phyloP scores from a whole-genome alignment of 441 rosid species.

The Corymbia citriodora region DNA sequence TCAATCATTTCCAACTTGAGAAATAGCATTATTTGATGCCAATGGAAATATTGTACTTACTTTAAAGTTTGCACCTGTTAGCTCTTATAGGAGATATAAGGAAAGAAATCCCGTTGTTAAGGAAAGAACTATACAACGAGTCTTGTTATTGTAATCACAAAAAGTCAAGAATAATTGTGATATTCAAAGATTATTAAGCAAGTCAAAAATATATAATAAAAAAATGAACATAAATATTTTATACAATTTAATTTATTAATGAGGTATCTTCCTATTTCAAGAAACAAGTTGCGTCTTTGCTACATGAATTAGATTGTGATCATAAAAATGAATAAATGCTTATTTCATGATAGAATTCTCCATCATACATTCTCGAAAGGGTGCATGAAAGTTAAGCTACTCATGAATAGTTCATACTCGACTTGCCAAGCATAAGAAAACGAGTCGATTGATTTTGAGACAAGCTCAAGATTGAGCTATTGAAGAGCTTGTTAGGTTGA shows the following conservation, averaged over 20 bases:
- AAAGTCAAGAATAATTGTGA: neutral
- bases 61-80: neutral
- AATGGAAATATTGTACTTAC: neutral
- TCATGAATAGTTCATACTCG: neutral
- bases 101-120: neutral
- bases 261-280: neutral
- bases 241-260: neutral
- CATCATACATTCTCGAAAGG: neutral
- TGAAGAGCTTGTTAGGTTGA: neutral
- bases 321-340: neutral
- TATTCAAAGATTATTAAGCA: too few species aligned
- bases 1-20: neutral
- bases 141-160: neutral
- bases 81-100: neutral
- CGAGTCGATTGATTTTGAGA: neutral
- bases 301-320: neutral
- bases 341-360: neutral
- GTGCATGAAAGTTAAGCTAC: neutral
- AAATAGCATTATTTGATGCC: neutral
- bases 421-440: neutral
- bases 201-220: neutral
- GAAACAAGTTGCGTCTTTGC: neutral
- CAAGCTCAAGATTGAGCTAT: neutral
- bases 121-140: neutral
- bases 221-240: neutral